Evolutionary conservation across 768 basidiomycete species (phyloP), one percentile per base, ranked within the genome.

Genomic region (Chlorophyllum brunneum): DNA sequence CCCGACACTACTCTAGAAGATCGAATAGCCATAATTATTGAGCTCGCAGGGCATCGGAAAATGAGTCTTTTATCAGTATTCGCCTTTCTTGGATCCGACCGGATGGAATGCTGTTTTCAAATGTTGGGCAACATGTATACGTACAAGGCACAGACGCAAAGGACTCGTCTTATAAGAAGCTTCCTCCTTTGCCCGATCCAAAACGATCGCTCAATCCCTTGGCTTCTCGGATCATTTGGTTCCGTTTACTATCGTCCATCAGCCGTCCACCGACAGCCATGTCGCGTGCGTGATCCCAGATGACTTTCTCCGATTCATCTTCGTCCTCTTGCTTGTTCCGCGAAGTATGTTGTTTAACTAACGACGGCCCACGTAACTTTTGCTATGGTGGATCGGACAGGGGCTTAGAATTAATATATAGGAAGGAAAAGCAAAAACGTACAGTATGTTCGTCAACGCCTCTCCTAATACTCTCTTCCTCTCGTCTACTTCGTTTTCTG

Each of bases 261-360:
- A 97, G 73, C 44, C 90, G 73, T 11, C 95, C 95, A 1, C 85
- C 85, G 3, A 95, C 60, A 2, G 79, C 79, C 94, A 99, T 97
- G 66, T 95, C 92, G 24, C 93, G 76, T 30, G 82, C 73, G 61
- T 91, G 92, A 59, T 99, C 95, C 95, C 95, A 98, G 23, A 98
- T 91, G 0, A 63, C 85, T 33, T 53, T 53, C 0, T 81, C 70
- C 0, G 78, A 71, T 27, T 81, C 79, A 29, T 82, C 80, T 23
- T 81, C 73, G 13, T 73, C 52, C 64, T 69, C 68, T 64, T 63
- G 61, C 65, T 71, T 58, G 48, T 62, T 58, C 61, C 70, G 58
- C 1, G 70, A 53, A 45, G 67, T 55, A 56, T 88, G 85, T 56
- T 75, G 72, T 1, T 79, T 76, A 5, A 88, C 66, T 1, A 89